Evolutionary conservation across 208 protist species (phyloP).

Genomic region (Acanthamoeba lenticulata): DNA sequence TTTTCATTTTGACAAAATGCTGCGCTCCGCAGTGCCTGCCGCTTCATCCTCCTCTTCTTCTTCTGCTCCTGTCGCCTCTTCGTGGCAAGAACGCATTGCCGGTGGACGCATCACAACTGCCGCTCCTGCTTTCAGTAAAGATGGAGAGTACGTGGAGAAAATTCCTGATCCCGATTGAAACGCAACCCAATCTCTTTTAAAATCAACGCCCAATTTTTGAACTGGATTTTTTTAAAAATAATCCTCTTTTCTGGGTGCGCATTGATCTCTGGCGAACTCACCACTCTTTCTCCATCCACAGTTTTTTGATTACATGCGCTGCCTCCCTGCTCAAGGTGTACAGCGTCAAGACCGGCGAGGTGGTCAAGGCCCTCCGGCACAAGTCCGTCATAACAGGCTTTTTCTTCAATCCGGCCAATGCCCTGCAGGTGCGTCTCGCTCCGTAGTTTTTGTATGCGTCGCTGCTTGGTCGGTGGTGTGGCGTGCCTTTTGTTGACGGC

Average conservation of each 20-base stretch:
- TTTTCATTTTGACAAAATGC: slow-evolving; percentile 13
- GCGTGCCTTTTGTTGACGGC: not conserved
- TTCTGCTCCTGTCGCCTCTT: not conserved
- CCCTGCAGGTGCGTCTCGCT: slow-evolving; percentile 10
- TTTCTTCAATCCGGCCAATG: slow-evolving; percentile 49
- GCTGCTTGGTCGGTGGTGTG: too few species aligned
- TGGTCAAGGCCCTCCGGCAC: slow-evolving; percentile 21
- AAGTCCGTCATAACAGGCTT: not conserved
- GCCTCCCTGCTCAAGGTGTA: slow-evolving; percentile 45
- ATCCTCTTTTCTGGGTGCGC: not conserved
- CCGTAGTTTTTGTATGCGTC: not conserved
- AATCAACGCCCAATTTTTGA: not conserved
- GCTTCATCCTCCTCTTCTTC: not conserved
- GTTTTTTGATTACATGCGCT: slow-evolving; percentile 42
- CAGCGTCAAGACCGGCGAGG: slow-evolving; percentile 39
- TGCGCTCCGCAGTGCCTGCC: not conserved
- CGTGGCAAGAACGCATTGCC: slow-evolving; percentile 25
- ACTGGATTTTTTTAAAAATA: not conserved
- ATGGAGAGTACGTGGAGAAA: slow-evolving; percentile 60
- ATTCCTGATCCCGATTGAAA: too few species aligned
- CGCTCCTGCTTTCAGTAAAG: slow-evolving; percentile 6
- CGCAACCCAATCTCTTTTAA: too few species aligned
- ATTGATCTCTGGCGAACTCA: not conserved
- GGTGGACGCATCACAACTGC: slow-evolving; percentile 11
- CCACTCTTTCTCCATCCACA: not conserved